Conservation (phyloP, 2,329 filamentous ascomycete species). For the Aureobasidium sp. region DNA sequence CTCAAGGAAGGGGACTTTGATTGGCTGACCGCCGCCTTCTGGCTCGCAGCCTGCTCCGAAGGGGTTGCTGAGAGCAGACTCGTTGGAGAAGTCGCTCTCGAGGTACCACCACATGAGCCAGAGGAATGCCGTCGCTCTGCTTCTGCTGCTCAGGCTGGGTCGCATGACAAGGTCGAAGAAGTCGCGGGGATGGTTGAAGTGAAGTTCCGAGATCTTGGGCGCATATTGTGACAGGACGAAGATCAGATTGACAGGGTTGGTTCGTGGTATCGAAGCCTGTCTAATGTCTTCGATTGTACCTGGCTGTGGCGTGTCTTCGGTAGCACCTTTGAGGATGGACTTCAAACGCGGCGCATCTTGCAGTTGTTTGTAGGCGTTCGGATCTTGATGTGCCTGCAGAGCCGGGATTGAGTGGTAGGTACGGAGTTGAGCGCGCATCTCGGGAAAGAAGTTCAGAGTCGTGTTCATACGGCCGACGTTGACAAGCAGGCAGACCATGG, state of each 20-base stretch:
- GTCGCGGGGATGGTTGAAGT: conserved; percentile 77
- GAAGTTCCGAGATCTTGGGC: conserved; percentile 82
- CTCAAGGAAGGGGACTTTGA: conserved; percentile 57
- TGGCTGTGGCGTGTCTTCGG: conserved; percentile 82
- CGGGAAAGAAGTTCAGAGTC: conserved; percentile 96
- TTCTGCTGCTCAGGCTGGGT: conserved; percentile 69
- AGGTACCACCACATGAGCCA: conserved; percentile 99
- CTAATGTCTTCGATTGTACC: conserved; percentile 75
- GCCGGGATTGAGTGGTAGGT: conserved; percentile 98
- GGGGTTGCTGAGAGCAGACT: conserved; percentile 82
- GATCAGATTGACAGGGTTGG: conserved; percentile 94
- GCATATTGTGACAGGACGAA: conserved; percentile 89
- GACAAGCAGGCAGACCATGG: conserved; percentile 95
- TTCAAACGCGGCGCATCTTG: conserved; percentile 94
- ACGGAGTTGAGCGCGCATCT: conserved; percentile 95
- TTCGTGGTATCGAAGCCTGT: conserved; percentile 58
- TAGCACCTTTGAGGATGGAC: conserved; percentile 93
- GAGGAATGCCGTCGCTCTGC: conserved; percentile 78
- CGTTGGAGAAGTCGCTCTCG: conserved; percentile 85
- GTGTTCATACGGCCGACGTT: conserved; percentile 99
- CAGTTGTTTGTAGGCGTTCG: conserved; percentile 93
- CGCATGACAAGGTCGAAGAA: conserved; percentile 98
- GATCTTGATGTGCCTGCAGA: conserved; percentile 87
- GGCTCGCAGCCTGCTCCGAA: conserved; percentile 57
- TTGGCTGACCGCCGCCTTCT: conserved; percentile 37